A percentile compares a stretch with the other conserved stretches of the same genome.
phyloP scores from a whole-genome alignment of 2,329 filamentous ascomycete species.

The Xylariaceae sp. region DNA sequence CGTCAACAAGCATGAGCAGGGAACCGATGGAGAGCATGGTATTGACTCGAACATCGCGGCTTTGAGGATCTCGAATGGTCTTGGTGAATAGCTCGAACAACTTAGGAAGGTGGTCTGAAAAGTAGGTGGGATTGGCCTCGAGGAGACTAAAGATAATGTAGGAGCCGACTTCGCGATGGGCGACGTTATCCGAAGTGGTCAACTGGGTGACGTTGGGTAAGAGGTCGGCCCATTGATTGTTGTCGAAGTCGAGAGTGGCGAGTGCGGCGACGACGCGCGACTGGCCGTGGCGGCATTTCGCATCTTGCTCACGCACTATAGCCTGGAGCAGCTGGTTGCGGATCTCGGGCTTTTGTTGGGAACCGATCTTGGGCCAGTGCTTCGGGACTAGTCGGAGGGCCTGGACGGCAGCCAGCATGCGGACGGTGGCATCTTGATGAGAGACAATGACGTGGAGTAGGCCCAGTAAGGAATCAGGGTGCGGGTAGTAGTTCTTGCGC shows the following conservation, averaged over 20 bases:
- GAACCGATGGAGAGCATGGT: conserved; percentile 87
- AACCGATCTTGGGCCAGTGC: conserved; percentile 75
- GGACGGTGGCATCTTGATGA: conserved; percentile 66
- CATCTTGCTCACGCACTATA: conserved; percentile 72
- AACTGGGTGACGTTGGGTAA: conserved; percentile 76
- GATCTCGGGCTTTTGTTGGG: conserved; percentile 73
- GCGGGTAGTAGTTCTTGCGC: conserved; percentile 88
- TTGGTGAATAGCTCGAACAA: conserved; percentile 80
- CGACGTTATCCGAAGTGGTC: conserved; percentile 67
- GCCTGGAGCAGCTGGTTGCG: conserved; percentile 80
- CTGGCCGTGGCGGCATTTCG: conserved; percentile 77
- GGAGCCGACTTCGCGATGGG: conserved; percentile 83
- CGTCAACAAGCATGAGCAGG: conserved; percentile 80
- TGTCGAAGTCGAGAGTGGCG: conserved; percentile 78
- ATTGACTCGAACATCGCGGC: conserved; percentile 89
- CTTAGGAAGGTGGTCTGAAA: conserved; percentile 73
- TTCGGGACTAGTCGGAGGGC: conserved; percentile 75
- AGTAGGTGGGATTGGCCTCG: conserved; percentile 80
- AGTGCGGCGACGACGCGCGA: conserved; percentile 85
- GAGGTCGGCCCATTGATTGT: conserved; percentile 81
- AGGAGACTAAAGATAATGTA: conserved; percentile 92
- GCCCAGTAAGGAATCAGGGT: conserved; percentile 76
- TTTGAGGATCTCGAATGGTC: conserved; percentile 87
- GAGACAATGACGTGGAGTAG: conserved; percentile 86
- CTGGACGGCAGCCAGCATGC: conserved; percentile 90